Conservation (phyloP, 495 filamentous ascomycete species). For the Penicillium bovifimosum region DNA sequence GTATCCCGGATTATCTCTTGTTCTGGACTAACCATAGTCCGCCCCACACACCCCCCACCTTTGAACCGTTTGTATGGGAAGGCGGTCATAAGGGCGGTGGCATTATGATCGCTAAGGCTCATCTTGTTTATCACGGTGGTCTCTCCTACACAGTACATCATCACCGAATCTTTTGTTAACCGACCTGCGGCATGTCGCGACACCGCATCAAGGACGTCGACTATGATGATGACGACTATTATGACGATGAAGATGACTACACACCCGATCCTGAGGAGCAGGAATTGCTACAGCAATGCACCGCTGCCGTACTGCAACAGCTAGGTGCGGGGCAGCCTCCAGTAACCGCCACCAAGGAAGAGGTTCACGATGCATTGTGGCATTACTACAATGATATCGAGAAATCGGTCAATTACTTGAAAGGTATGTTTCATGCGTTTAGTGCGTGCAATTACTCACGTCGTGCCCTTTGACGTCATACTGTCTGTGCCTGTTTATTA, state of each 20-base stretch:
- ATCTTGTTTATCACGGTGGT: neutral
- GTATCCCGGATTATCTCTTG: no score
- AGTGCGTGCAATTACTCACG: neutral
- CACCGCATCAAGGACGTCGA: conserved; percentile 44
- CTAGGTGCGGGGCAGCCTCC: conserved; percentile 36
- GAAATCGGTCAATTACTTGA: conserved; percentile 74
- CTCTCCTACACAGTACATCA: conserved; percentile 1
- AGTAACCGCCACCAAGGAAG: conserved; percentile 42
- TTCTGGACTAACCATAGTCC: no score
- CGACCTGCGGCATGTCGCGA: conserved; percentile 35
- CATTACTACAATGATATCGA: conserved; percentile 92
- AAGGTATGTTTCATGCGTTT: conserved; percentile 46
- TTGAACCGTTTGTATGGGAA: neutral
- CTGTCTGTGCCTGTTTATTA: neutral
- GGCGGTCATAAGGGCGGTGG: neutral
- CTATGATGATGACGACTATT: conserved; percentile 41
- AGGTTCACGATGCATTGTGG: conserved; percentile 88
- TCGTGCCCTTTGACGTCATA: neutral
- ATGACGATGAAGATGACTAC: conserved; percentile 34
- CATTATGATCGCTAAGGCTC: neutral
- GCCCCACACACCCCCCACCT: no score
- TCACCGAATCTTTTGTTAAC: conserved; percentile 3
- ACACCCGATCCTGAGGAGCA: conserved; percentile 41
- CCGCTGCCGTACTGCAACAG: conserved; percentile 32
- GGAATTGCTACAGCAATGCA: conserved; percentile 37